phyloP scores from a whole-genome alignment of 2,329 filamentous ascomycete genomes.

The Aspergillus transmontanensis region DNA sequence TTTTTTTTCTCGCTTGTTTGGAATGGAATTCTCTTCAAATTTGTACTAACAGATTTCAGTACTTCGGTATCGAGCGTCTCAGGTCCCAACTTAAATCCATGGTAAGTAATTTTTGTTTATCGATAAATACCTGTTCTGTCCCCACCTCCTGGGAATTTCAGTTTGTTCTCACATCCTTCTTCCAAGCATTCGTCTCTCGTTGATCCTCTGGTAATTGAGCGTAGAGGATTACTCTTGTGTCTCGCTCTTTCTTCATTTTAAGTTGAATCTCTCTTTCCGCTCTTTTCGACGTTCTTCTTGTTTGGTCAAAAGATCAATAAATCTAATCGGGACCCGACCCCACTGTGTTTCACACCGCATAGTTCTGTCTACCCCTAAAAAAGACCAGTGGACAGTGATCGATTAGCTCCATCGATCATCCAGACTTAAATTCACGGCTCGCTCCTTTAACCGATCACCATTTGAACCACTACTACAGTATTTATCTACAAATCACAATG shows the following conservation, averaged over 20 bases:
- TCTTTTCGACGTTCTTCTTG: neutral
- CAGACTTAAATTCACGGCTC: neutral
- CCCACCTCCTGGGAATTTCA: neutral
- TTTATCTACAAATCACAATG: neutral
- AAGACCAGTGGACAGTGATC: neutral
- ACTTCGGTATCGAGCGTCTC: conserved; percentile 2
- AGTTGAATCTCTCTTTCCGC: neutral
- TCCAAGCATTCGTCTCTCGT: neutral
- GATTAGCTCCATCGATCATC: neutral
- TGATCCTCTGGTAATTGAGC: neutral
- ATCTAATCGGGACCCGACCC: neutral
- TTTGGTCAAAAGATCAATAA: neutral
- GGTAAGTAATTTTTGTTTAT: neutral
- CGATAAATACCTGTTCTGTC: conserved; percentile 1
- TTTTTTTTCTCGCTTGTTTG: neutral
- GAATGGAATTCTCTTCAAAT: neutral
- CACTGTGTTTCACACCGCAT: conserved; percentile 2
- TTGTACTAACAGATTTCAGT: neutral
- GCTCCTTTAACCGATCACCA: neutral
- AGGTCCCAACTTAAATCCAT: neutral
- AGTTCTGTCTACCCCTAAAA: neutral
- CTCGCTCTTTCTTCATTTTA: neutral
- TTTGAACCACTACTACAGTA: neutral
- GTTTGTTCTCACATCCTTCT: neutral
- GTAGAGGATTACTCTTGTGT: neutral